Evolutionary conservation across 805 yeast species (phyloP), one percentile per base, ranked within the genome.

Genomic region (Pichia deserticola): DNA sequence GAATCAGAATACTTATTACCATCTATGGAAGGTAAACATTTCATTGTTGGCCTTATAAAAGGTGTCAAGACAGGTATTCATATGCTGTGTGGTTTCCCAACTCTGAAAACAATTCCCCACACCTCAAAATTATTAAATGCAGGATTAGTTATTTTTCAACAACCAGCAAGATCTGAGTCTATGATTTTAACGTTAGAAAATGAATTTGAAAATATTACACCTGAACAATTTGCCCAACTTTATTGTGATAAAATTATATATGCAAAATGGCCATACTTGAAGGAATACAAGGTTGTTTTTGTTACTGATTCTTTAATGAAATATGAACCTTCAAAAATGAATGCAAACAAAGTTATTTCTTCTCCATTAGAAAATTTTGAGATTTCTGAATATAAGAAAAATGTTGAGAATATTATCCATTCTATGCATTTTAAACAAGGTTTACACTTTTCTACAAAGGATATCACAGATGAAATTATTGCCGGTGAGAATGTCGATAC

Each of bases 241-340:
- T 79, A 75, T 49, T 58, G 85, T 48, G 82, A 81, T 42, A 74
- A 80, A 50, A 67, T 80, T 45, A 84, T 86, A 3, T 90, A 82
- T 62, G 78, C 86, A 11, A 79, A 83, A 57, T 93, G 96, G 92
- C 99, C 99, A n/a, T 87, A 80, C 60, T 71, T 93, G 56, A 76
- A 82, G 57, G 97, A 92, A 67, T 84, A 89, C 9, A 80, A 77
- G 60, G 81, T 92, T 39, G 71, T 81, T 11, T 74, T 76, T 27
- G 77, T 92, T 5, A 63, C 74, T 36, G 90, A 86, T 62, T 77
- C 74, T 12, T 65, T 71, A 15, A 67, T 65, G 57, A 72, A 70
- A 42, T 86, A 77, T 58, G 78, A 72, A 45, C 61, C 63, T 4
- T 55, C 64, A 36, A 75, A 68, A 53, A 57, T 65, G 29, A 59